phyloP scores from a whole-genome alignment of 768 basidiomycete genomes.

The Podaxis sp. region DNA sequence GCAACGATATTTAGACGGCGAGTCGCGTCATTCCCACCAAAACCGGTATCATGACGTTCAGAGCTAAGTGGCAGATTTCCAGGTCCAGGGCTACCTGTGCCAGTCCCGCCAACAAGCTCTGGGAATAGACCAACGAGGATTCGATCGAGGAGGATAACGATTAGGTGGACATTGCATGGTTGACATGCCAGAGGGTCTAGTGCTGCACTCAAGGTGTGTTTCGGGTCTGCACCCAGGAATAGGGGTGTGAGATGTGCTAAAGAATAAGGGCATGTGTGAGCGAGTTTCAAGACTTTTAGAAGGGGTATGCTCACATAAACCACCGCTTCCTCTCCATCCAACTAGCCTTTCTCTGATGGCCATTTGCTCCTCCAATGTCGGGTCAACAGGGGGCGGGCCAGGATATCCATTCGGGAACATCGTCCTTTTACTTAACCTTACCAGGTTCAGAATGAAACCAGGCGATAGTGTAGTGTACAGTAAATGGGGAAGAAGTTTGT shows the following conservation, averaged over 20 bases:
- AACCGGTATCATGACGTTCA: neutral
- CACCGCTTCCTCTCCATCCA: conserved; percentile 35
- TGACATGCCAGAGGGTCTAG: conserved; percentile 61
- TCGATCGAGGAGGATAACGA: conserved; percentile 71
- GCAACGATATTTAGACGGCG: neutral
- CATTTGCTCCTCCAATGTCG: conserved; percentile 73
- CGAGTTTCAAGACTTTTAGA: neutral
- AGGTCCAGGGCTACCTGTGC: neutral
- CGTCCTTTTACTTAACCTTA: conserved; percentile 59
- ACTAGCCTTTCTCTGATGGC: conserved; percentile 47
- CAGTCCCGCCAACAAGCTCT: conserved; percentile 46
- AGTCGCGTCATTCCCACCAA: neutral
- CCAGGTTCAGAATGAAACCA: conserved; percentile 47
- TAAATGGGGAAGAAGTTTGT: conserved; percentile 73
- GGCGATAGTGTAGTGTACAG: conserved; percentile 54
- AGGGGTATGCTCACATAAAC: conserved; percentile 28
- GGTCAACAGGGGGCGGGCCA: conserved; percentile 67
- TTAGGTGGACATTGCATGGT: conserved; percentile 78
- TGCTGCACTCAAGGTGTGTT: conserved; percentile 45
- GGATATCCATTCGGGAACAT: conserved; percentile 93
- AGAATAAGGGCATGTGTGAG: conserved; percentile 1
- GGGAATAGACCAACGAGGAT: conserved; percentile 74
- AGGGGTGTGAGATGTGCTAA: conserved; percentile 44
- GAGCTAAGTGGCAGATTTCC: neutral
- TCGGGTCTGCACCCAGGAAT: conserved; percentile 54